phyloP scores from a whole-genome alignment of 208 protist genomes.

The Leishmania aethiopica region DNA sequence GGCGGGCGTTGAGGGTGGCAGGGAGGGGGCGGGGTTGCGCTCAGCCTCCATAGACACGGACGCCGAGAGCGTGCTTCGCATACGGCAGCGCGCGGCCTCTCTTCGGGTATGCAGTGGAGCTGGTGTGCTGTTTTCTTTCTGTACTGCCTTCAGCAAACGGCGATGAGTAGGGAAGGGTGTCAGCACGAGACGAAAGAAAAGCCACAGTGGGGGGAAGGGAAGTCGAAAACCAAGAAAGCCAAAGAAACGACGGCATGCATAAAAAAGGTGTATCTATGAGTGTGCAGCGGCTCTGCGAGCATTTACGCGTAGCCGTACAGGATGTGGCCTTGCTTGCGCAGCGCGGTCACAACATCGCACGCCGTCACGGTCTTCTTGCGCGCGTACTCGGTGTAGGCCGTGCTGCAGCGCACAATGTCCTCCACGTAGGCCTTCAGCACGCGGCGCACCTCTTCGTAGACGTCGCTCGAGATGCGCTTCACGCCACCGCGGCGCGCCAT shows the following conservation, averaged over 20 bases:
- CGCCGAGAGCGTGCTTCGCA: too few relatives aligned
- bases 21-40: too few relatives aligned
- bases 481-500: conserved; percentile 92
- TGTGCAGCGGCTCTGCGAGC: background rate
- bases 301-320: conserved; percentile 31
- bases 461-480: conserved; percentile 85
- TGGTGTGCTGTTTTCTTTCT: background rate
- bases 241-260: background rate
- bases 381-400: conserved; percentile 87
- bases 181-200: background rate
- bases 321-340: too few relatives aligned
- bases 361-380: conserved; percentile 2
- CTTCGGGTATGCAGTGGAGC: background rate
- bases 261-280: conserved; percentile 9
- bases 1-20: too few relatives aligned
- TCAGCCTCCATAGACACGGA: too few relatives aligned
- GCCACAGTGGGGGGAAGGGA: background rate
- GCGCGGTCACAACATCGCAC: too few relatives aligned
- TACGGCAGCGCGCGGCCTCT: background rate
- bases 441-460: conserved; percentile 73
- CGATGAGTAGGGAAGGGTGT: background rate
- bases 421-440: conserved; percentile 88
- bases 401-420: conserved; percentile 78
- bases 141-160: background rate
- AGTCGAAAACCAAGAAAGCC: background rate